Conservation (phyloP, 2,329 filamentous ascomycete species). For the Paecilomyces sp. region DNA sequence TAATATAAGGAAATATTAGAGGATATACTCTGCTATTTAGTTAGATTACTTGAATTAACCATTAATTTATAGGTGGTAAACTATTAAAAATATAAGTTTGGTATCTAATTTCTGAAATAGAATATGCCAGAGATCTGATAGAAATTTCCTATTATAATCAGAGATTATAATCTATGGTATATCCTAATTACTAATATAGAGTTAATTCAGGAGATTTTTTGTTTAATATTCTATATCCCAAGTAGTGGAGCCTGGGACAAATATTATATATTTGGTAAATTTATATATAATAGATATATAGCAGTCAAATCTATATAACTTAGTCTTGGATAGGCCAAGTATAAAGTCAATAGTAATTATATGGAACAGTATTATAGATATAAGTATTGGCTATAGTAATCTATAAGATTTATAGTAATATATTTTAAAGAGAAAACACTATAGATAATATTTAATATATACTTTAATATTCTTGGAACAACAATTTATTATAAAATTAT, state of each 20-base stretch:
- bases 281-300: neutral
- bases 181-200: neutral
- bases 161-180: neutral
- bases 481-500: neutral
- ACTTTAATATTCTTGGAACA: neutral
- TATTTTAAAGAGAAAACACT: neutral
- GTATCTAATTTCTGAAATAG: neutral
- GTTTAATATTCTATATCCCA: neutral
- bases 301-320: neutral
- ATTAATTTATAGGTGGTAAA: neutral
- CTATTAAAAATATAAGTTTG: neutral
- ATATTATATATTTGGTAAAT: neutral
- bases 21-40: neutral
- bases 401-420: neutral
- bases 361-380: neutral
- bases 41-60: neutral
- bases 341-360: neutral
- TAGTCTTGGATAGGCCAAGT: neutral
- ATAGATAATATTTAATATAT: neutral
- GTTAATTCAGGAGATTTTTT: neutral
- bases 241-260: neutral
- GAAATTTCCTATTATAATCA: neutral
- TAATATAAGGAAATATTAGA: neutral
- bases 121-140: neutral
- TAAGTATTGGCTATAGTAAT: neutral